Conservation (phyloP, 2,329 filamentous ascomycete species). For the Cercospora citrullina region DNA sequence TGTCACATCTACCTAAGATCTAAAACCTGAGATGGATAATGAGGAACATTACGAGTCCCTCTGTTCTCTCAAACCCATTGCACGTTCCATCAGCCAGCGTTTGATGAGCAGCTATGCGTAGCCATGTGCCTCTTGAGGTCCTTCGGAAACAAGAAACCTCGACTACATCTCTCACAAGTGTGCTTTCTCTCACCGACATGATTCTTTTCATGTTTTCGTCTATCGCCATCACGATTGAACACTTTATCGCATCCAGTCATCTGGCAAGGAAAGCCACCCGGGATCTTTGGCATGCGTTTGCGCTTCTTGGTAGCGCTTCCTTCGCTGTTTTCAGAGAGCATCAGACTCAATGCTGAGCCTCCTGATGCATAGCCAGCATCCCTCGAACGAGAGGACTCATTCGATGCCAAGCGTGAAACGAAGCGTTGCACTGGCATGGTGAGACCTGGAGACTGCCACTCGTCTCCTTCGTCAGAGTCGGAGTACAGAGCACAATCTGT, state of each 20-base stretch:
- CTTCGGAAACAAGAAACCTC: constrained; percentile 23
- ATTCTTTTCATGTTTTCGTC: constrained; percentile 25
- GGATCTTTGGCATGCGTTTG: constrained; percentile 22
- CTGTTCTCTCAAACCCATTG: not conserved
- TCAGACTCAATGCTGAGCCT: constrained; percentile 13
- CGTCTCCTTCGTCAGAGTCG: constrained; percentile 3
- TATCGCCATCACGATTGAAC: constrained; percentile 24
- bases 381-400: constrained; percentile 14
- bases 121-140: constrained; percentile 22
- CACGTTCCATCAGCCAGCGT: not conserved
- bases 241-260: constrained; percentile 15
- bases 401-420: not conserved
- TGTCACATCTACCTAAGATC: not conserved
- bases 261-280: constrained; percentile 17
- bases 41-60: not conserved
- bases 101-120: not conserved
- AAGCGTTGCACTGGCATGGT: constrained; percentile 11
- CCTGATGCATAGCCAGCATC: constrained; percentile 20
- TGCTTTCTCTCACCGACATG: constrained; percentile 17
- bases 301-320: constrained; percentile 20
- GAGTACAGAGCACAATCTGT: constrained; percentile 10
- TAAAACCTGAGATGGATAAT: not conserved
- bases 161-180: constrained; percentile 16
- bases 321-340: constrained; percentile 18
- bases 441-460: not conserved